Evolutionary conservation across 1,139 yeast genomes (phyloP).

Genomic region (Magnusiomyces clavatus): DNA sequence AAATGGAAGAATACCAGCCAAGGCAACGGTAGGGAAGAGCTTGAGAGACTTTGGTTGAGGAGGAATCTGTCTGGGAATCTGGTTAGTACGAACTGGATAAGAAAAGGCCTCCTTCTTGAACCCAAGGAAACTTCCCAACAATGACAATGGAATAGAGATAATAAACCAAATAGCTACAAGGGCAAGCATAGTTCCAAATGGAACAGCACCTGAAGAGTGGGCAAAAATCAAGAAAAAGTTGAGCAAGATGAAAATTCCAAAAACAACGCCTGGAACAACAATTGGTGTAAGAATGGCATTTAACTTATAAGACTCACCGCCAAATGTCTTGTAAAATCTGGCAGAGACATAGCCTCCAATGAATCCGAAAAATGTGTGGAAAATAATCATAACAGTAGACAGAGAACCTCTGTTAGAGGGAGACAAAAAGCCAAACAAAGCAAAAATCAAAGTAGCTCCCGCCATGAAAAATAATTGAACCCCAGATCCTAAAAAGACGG

Average conservation of each 20-base stretch:
- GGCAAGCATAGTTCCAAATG: conserved; percentile 81
- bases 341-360: conserved; percentile 86
- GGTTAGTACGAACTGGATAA: conserved; percentile 76
- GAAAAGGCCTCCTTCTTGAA: conserved; percentile 52
- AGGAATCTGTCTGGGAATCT: conserved; percentile 95
- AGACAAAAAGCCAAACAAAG: conserved; percentile 80
- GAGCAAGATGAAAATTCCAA: conserved; percentile 54
- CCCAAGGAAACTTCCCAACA: conserved; percentile 71
- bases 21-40: conserved; percentile 56
- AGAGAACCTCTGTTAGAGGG: conserved; percentile 94
- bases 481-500: conserved; percentile 85
- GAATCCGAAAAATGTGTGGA: conserved; percentile 71
- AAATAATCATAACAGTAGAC: conserved; percentile 78
- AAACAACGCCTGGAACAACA: conserved; percentile 73
- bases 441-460: conserved; percentile 66
- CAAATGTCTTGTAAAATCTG: conserved; percentile 76
- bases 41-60: conserved; percentile 79
- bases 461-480: conserved; percentile 75
- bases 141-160: conserved; percentile 76
- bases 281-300: conserved; percentile 78
- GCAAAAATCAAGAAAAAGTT: conserved; percentile 77
- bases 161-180: conserved; percentile 78
- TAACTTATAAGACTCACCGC: conserved; percentile 86
- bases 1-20: conserved; percentile 90
- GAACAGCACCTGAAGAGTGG: conserved; percentile 90